Conservation (phyloP, 2,329 filamentous ascomycete genomes). For the Cordyceps militaris region DNA sequence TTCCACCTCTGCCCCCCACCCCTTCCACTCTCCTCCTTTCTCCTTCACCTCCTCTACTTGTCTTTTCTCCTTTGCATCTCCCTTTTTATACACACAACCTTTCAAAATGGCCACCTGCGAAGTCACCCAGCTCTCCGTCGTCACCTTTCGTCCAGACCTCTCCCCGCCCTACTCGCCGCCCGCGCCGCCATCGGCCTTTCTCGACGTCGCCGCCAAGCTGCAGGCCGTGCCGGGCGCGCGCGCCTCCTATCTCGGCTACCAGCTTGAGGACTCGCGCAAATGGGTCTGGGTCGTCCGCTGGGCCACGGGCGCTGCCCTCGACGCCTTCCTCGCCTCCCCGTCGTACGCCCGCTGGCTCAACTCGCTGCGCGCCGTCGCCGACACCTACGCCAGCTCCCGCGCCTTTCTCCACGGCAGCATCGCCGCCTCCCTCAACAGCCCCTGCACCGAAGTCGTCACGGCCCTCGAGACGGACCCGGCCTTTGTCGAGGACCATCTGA, state of each 20-base stretch:
- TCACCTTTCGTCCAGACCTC: constrained; percentile 23
- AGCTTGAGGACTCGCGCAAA: constrained; percentile 27
- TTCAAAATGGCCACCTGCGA: constrained; percentile 22
- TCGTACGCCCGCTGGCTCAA: constrained; percentile 35
- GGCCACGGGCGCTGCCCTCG: constrained; percentile 26
- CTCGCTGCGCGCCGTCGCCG: constrained; percentile 27
- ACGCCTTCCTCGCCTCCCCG: constrained; percentile 35
- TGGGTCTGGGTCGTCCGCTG: constrained; percentile 30
- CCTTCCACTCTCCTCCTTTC: not conserved
- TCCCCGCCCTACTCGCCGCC: constrained; percentile 19
- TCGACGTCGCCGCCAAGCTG: constrained; percentile 22
- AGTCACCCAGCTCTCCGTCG: constrained; percentile 24
- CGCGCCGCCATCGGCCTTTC: constrained; percentile 22
- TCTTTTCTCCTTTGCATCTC: not conserved
- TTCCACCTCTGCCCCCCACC: not conserved
- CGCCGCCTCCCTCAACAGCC: constrained; percentile 26
- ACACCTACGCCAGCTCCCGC: constrained; percentile 16
- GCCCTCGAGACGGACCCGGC: constrained; percentile 26
- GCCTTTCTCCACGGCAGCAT: constrained; percentile 19
- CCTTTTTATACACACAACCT: not conserved
- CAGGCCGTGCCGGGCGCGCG: constrained; percentile 26
- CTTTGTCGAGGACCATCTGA: constrained; percentile 26
- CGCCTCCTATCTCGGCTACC: constrained; percentile 28
- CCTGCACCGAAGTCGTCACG: constrained; percentile 33
- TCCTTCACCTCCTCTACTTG: not conserved